Conservation (phyloP, 1,284 basidiomycete species). For the Cryptococcus sp. region DNA sequence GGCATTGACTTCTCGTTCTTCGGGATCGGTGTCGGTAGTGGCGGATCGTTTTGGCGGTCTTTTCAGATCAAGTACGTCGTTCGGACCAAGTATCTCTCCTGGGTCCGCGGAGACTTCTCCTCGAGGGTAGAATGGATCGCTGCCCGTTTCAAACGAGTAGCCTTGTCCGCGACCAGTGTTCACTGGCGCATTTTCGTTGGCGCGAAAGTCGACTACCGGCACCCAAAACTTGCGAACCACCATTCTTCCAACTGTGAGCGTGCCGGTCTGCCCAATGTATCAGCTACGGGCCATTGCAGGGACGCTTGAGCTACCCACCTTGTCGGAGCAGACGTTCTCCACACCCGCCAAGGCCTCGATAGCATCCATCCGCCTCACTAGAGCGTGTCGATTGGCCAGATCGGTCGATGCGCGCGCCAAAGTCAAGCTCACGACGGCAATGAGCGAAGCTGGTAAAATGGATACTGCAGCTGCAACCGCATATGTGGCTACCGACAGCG, state of each 20-base stretch:
- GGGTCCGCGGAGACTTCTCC: slow-evolving; percentile 43
- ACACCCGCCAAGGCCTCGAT: slow-evolving; percentile 66
- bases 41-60: slow-evolving; percentile 18
- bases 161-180: slow-evolving; percentile 46
- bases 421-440: slow-evolving; percentile 55
- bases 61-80: slow-evolving; percentile 31
- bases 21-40: slow-evolving; percentile 25
- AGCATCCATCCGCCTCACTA: slow-evolving; percentile 57
- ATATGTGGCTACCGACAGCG: slow-evolving; percentile 53
- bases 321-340: slow-evolving; percentile 66
- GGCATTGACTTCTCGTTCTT: slow-evolving; percentile 32
- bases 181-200: slow-evolving; percentile 32
- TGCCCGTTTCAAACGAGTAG: slow-evolving; percentile 52
- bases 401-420: slow-evolving; percentile 53
- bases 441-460: slow-evolving; percentile 59
- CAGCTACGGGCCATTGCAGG: neutral
- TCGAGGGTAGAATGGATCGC: slow-evolving; percentile 55
- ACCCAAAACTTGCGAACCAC: slow-evolving; percentile 65
- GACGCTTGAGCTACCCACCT: slow-evolving; percentile 36
- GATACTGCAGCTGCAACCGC: slow-evolving; percentile 60
- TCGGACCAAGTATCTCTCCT: slow-evolving; percentile 14
- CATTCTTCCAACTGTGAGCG: slow-evolving; percentile 62
- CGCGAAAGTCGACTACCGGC: slow-evolving; percentile 44
- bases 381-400: slow-evolving; percentile 56
- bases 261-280: slow-evolving; percentile 56